Evolutionary conservation across 73 alveolate genomes (phyloP), one percentile per base, ranked within the genome.

Genomic region (Paraurostyla sp.): DNA sequence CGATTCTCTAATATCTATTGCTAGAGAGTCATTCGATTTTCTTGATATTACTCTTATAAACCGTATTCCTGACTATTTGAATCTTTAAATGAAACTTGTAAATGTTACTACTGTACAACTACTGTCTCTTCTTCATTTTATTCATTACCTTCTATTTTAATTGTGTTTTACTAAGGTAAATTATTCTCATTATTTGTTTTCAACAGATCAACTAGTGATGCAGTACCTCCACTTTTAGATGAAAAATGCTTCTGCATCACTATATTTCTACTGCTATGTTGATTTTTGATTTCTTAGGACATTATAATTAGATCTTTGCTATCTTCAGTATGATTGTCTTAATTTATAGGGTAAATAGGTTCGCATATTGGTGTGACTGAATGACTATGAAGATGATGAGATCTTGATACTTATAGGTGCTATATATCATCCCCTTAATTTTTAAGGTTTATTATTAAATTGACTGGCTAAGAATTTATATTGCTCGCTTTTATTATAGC

Each of bases 301-400:
- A 18, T 52, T 52, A 6, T n/a, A n/a, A n/a, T n/a, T n/a, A n/a
- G n/a, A n/a, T 52, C 69, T 20, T 52, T 52, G 33, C 69, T 52
- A 52, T 6, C 23, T 18, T 52, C 69, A 52, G 69, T 52, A 9
- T 6, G 13, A 18, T 18, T 18, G 30, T 13, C 69, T 13, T n/a
- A n/a, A n/a, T n/a, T n/a, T n/a, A n/a, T n/a, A n/a, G 69, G 69
- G 23, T 52, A 52, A 4, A 52, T 52, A 52, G 69, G 69, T 20
- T 52, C 69, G 23, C 69, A 52, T 20, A 52, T 9, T 13, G 69
- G 69, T 9, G 69, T 52, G 13, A 52, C 69, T 9, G 69, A 52
- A n/a, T 52, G 69, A 13, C 38, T 18, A 18, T 52, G 69, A 52
- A 52, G 13, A n/a, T 52, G 69, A 6, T 35, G 13, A 6, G 69